Conservation (phyloP, 495 filamentous ascomycete species). For the Penicillium odoratum region DNA sequence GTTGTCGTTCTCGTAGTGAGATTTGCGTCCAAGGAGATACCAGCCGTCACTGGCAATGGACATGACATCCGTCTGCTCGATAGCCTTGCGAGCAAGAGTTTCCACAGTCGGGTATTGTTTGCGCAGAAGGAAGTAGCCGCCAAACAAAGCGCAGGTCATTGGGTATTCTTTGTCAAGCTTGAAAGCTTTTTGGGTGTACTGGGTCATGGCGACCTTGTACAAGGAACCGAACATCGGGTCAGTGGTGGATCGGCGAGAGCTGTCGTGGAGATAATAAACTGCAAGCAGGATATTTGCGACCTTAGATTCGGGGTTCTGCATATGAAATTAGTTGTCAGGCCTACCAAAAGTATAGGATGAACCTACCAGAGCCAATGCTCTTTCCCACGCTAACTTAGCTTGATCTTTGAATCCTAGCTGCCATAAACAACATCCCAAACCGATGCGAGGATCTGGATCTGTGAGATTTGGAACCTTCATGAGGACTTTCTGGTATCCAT, state of each 20-base stretch:
- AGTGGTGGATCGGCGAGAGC: slow-evolving; percentile 73
- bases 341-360: slow-evolving; percentile 2
- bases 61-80: slow-evolving; percentile 92
- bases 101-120: slow-evolving; percentile 79
- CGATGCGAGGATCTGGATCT: slow-evolving; percentile 95
- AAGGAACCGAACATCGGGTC: slow-evolving; percentile 73
- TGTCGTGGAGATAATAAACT: slow-evolving; percentile 81
- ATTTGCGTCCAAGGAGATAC: slow-evolving; percentile 88
- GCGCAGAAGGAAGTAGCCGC: slow-evolving; percentile 78
- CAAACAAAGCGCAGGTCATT: slow-evolving; percentile 85
- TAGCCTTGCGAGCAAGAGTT: slow-evolving; percentile 83
- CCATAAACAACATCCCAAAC: slow-evolving; percentile 95
- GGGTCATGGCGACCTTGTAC: slow-evolving; percentile 91
- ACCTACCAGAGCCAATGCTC: slow-evolving; percentile 70
- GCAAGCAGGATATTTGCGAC: slow-evolving; percentile 87
- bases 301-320: slow-evolving; percentile 79
- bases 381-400: slow-evolving; percentile 85
- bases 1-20: slow-evolving; percentile 70
- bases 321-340: not conserved
- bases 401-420: slow-evolving; percentile 91
- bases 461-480: slow-evolving; percentile 78
- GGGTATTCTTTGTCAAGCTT: slow-evolving; percentile 94
- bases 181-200: slow-evolving; percentile 91
- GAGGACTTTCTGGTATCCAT: slow-evolving; percentile 82
- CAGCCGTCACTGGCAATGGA: slow-evolving; percentile 94